Evolutionary conservation across 2,329 filamentous ascomycete species (phyloP).

Genomic region (Aspergillus thermomutatus): DNA sequence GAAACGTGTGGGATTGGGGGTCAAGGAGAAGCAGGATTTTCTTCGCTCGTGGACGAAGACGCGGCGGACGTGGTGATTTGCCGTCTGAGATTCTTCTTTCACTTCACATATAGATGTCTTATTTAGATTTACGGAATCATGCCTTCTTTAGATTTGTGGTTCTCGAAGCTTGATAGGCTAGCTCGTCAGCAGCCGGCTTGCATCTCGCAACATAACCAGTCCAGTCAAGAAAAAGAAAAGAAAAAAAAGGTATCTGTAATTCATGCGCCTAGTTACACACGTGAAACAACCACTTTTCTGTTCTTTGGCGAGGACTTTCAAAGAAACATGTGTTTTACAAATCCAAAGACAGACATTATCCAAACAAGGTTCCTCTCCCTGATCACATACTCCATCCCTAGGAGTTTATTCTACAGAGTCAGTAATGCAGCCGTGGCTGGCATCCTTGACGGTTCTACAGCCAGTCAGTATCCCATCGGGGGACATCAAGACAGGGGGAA

Average conservation of each 20-base stretch:
- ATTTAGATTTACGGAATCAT: neutral
- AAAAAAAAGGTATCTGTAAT: neutral
- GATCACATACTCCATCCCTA: neutral
- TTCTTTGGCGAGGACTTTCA: neutral
- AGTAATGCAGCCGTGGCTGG: constrained; percentile 48
- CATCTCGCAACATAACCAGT: neutral
- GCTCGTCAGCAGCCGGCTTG: no score
- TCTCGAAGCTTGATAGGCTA: neutral
- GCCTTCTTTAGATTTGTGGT: neutral
- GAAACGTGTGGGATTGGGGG: constrained; percentile 80
- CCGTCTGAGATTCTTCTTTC: neutral
- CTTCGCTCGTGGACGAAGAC: constrained; percentile 64
- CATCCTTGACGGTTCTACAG: constrained; percentile 39
- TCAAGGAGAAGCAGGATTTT: constrained; percentile 80
- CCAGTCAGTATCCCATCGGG: neutral
- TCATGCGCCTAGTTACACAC: neutral
- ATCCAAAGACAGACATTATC: constrained; percentile 10
- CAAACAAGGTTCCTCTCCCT: neutral
- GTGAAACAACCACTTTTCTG: neutral
- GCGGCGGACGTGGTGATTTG: constrained; percentile 24
- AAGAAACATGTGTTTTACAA: neutral
- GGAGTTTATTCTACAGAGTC: constrained; percentile 35
- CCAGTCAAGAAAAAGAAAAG: neutral
- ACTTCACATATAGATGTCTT: neutral
- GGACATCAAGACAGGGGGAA: neutral